These are phyloP conservation scores for Blastomyces gilchristii DNA, from an alignment of 2,329 filamentous ascomycete genomes.

Conservation along the genomic window DNA sequence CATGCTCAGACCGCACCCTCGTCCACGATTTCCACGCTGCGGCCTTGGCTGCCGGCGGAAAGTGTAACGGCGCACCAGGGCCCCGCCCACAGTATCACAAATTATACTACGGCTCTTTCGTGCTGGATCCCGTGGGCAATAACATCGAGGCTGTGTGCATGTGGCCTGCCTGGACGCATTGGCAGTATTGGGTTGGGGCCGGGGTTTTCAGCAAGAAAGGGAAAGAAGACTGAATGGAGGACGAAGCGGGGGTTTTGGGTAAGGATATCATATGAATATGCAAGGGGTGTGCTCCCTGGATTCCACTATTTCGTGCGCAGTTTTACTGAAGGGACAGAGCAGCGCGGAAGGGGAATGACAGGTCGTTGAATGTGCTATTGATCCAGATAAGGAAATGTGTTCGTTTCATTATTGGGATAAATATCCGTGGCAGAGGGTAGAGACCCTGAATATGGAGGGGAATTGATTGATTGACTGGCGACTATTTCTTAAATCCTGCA, in stretches of 20 bases:
- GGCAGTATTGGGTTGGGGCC: slow-evolving; percentile 16
- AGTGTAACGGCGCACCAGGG: slow-evolving; percentile 43
- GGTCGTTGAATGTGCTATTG: neutral
- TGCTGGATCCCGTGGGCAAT: slow-evolving; percentile 43
- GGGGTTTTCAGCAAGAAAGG: slow-evolving; percentile 15
- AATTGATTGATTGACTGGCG: neutral
- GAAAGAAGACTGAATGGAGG: slow-evolving; percentile 9
- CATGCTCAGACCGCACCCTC: slow-evolving; percentile 27
- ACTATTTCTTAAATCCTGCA: neutral
- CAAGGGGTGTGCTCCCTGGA: neutral
- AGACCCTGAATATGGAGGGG: too few relatives aligned
- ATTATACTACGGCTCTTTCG: slow-evolving; percentile 44
- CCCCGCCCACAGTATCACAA: slow-evolving; percentile 35
- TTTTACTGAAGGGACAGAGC: neutral
- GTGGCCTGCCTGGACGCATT: slow-evolving; percentile 14
- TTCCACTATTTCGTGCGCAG: neutral
- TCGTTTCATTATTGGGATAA: neutral
- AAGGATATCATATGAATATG: too few relatives aligned
- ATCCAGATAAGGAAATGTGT: neutral
- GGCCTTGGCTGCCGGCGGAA: slow-evolving; percentile 37
- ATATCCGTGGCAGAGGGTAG: neutral
- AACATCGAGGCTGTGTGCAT: slow-evolving; percentile 42
- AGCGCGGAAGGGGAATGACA: neutral
- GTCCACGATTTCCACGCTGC: slow-evolving; percentile 41
- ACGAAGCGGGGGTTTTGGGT: neutral